These are phyloP conservation scores for Mortierella sp. DNA, from an alignment of 371 early-diverging fungal species.

Conservation along the genomic window DNA sequence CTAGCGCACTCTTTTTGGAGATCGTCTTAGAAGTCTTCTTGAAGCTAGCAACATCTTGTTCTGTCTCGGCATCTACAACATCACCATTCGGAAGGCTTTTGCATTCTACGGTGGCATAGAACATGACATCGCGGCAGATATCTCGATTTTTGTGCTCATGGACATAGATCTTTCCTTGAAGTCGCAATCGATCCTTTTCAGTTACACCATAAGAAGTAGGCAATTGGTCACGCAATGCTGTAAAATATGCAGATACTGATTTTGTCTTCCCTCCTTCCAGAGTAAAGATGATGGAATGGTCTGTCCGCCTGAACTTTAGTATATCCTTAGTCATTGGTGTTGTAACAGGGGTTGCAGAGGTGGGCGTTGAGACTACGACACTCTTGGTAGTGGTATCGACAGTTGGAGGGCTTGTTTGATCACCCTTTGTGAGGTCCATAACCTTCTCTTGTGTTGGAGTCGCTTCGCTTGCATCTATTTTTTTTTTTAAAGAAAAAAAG, in stretches of 20 bases:
- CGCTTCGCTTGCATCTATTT: conserved; percentile 23
- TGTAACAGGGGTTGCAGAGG: conserved; percentile 13
- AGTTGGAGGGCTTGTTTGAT: conserved; percentile 17
- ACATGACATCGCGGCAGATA: conserved; percentile 81
- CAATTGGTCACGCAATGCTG: conserved; percentile 47
- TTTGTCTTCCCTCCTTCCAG: conserved; percentile 80
- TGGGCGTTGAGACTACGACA: conserved; percentile 9
- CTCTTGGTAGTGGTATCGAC: conserved; percentile 35
- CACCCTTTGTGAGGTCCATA: conserved; percentile 13
- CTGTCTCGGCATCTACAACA: background rate
- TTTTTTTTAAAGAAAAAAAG: background rate
- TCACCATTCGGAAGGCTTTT: background rate
- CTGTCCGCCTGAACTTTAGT: conserved; percentile 71
- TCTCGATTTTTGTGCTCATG: conserved; percentile 95
- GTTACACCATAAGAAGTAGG: background rate
- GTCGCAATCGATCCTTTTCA: conserved; percentile 29
- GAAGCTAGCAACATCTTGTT: background rate
- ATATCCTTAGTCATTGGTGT: conserved; percentile 53
- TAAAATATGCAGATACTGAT: conserved; percentile 73
- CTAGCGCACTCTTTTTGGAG: background rate
- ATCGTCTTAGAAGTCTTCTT: conserved; percentile 7
- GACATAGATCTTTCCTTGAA: conserved; percentile 76
- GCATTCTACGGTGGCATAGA: conserved; percentile 52
- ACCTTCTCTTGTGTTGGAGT: conserved; percentile 46
- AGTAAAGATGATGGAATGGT: conserved; percentile 81